These are phyloP conservation scores for Henningerozyma blattae DNA, from an alignment of 805 yeast species.

Conservation along the genomic window DNA sequence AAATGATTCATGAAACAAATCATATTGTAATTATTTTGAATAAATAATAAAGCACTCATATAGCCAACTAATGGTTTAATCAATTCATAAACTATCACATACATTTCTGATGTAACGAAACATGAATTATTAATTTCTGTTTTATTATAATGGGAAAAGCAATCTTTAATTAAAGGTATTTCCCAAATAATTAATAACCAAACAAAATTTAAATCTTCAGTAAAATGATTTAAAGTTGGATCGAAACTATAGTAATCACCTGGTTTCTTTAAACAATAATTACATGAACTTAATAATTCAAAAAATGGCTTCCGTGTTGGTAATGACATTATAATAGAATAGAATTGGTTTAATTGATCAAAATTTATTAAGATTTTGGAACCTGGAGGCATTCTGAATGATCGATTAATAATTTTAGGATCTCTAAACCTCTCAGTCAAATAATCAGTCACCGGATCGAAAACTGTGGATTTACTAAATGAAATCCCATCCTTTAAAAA, in stretches of 20 bases:
- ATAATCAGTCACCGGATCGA: conserved; percentile 39
- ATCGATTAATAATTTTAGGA: conserved; percentile 34
- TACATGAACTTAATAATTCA: conserved; percentile 39
- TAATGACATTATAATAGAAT: conserved; percentile 32
- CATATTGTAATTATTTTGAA: conserved; percentile 1
- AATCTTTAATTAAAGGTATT: conserved; percentile 47
- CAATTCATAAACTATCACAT: conserved; percentile 52
- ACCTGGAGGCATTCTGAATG: conserved; percentile 31
- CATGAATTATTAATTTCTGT: conserved; percentile 1
- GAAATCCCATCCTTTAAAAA: conserved; percentile 2
- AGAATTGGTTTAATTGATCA: conserved; percentile 35
- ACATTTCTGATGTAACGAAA: conserved; percentile 38
- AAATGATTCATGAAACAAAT: conserved; percentile 6
- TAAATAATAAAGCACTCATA: conserved; percentile 31
- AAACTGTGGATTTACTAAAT: conserved; percentile 16
- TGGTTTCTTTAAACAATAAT: conserved; percentile 42
- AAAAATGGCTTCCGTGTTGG: conserved; percentile 54
- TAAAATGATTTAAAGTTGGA: not conserved
- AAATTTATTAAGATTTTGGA: conserved; percentile 31
- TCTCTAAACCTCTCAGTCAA: conserved; percentile 38
- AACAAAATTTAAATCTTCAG: conserved; percentile 22
- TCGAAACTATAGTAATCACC: conserved; percentile 7
- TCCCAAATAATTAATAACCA: conserved; percentile 61
- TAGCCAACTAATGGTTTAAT: conserved; percentile 60
- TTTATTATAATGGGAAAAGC: conserved; percentile 23